Base-by-base conservation (phyloP, 805 yeast species). In the Ascoidea rubescens region DNA sequence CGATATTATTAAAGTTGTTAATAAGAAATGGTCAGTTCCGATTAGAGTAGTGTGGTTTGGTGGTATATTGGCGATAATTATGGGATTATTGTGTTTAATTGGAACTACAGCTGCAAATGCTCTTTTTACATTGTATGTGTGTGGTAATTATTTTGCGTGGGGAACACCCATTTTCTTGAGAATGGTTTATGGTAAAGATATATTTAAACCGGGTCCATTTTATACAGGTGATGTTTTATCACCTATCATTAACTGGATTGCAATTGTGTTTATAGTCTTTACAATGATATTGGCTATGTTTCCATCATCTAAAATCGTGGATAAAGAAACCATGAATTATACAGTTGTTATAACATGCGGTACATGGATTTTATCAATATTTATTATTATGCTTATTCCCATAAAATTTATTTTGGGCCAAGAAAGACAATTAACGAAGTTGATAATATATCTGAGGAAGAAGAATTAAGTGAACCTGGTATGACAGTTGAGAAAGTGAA, bases 151-250 rank as follows among this genome's bases (percentile, higher is more conserved):
- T 56, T 56, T 72, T 49, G 67, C 73, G 16, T 67, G 73, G 71
- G 63, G 67, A 12, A 64, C 67, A 50, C 74, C 75, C n/a, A 66
- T 68, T 17, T 55, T 67, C 16, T 50, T 66, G 49, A 62, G 69
- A 55, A 54, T 67, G 50, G 73, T 80, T 1, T 68, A 68, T 44
- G 81, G 80, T 44, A 67, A 67, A 51, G 65, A 67, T 10, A 67
- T 75, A 48, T 80, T 81, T 58, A 68, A 61, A 12, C 87, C 87
- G 1, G 93, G 91, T 4, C 78, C 79, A 5, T 84, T 84, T 61
- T 75, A 78, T 61, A 62, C 82, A 47, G 91, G 91, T 37, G 66
- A 68, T 12, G 50, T 62, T 31, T 59, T 69, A 62, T 73, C 80
- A 8, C 72, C 74, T 4, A 58, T 67, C 4, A 63, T 80, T 44